Base-by-base conservation (phyloP, 2,329 filamentous ascomycete genomes). In the Echinosphaeria canescens region DNA sequence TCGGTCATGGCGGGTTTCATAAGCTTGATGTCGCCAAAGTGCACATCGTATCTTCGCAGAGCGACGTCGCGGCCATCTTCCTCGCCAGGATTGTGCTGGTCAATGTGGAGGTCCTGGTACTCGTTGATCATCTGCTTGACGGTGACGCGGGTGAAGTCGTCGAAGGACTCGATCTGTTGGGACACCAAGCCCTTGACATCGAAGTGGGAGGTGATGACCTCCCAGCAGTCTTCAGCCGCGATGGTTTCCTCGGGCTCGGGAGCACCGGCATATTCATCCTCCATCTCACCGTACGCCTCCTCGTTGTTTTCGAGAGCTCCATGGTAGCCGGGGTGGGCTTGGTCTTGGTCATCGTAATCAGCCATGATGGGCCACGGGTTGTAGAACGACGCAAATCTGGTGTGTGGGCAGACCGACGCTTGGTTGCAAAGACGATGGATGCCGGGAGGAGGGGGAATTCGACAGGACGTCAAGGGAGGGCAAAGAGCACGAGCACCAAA, bases 161-260 rank as follows among this genome's bases (percentile, higher is more conserved):
- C 82, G 53, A 92, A 98, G 0, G 90, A 98, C 48, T 95, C 85
- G 34, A 95, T 73, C 56, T 98, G 88, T 52, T 98, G 85, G 11
- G 88, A 92, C 13, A 92, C 88, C 17, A 98, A 64, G 42, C 88
- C 85, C 53, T 95, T 98, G 34, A 72, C 67, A 40, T 93, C 81
- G 54, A 98, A 98, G 59, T 93, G 95, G 8, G 88, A 78, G 30
- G 79, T 82, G 47, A 98, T 95, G 43, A 95, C 85, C 36, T 76
- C 78, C 88, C 90, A 98, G 59, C 82, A 93, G 53, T 98, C 90
- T 56, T 95, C 88, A 33, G 84, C 80, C 15, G 84, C 92, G 54
- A 95, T 92, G 38, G 59, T 59, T 32, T 62, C 54, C 33, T 72
- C 66, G 19, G n/a, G n/a, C n/a, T n/a, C n/a, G n/a, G n/a, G n/a